A percentile compares a stretch with the other conserved stretches of the same genome.
phyloP scores from a whole-genome alignment of 78 protist genomes.

The Cavenderia fasciculata region DNA sequence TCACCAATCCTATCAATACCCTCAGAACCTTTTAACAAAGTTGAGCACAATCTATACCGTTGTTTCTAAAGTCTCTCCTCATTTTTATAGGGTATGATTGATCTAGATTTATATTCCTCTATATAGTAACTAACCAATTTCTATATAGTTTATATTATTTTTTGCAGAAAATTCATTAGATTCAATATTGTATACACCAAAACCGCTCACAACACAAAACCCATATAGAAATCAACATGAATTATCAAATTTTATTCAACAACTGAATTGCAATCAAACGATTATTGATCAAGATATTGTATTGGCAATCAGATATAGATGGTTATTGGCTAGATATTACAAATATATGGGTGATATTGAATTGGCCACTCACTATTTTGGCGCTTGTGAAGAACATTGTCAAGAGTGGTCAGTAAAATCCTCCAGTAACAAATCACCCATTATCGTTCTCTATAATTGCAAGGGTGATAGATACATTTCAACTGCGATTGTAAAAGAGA shows the following conservation, averaged over 20 bases:
- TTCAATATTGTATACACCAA: no score
- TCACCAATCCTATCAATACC: not conserved
- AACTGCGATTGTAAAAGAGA: not conserved
- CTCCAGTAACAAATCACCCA: not conserved
- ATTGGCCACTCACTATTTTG: slow-evolving; percentile 19
- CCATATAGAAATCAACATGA: not conserved
- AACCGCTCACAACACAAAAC: not conserved
- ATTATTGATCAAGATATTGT: not conserved
- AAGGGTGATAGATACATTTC: slow-evolving; percentile 10
- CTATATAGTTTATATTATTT: not conserved
- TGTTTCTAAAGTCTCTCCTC: no score
- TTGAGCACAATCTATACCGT: no score
- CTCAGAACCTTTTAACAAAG: no score
- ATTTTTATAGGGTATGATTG: no score
- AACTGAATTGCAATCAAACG: not conserved
- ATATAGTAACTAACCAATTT: not conserved
- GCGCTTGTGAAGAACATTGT: slow-evolving; percentile 3
- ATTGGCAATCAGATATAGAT: slow-evolving; percentile 13
- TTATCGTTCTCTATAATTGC: slow-evolving; percentile 11
- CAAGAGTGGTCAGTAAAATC: not conserved
- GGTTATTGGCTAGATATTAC: not conserved
- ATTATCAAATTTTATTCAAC: slow-evolving; percentile 10
- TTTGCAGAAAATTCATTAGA: slow-evolving; percentile 7
- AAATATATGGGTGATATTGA: slow-evolving; percentile 11
- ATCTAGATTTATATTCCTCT: no score